Evolutionary conservation across 2,329 filamentous ascomycete species (phyloP), one percentile per base, ranked within the genome.

Genomic region (Nannizzia gypsea): DNA sequence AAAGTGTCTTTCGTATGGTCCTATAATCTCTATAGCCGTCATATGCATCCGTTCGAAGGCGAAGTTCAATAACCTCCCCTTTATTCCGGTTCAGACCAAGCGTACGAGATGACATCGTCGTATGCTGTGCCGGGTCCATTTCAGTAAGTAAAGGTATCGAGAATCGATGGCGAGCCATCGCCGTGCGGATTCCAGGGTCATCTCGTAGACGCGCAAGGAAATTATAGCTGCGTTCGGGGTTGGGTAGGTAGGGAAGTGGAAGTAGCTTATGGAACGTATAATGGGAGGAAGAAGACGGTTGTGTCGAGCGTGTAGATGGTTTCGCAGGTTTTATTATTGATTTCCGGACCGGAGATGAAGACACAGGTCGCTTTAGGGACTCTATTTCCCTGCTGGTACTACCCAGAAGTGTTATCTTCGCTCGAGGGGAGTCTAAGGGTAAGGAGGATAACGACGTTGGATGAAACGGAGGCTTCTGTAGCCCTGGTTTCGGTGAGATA

Each of bases 21-120:
- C 87, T 86, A 75, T 97, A 99, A 70, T 96, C 90, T 40, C 93
- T 78, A 69, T 96, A 97, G 0, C 93, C 93, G 71, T 96, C 90
- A 70, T 93, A 90, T 2, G 88, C 89, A 74, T 99, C 93, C 1
- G 93, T 97, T n/a, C 93, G 80, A 38, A 99, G 75, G 0, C 93
- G 80, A 63, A 99, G 74, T 78, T 97, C 91, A 60, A 99, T 96
- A 0, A 90, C 89, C 72, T 96, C 87, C 62, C 93, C 93, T 2
- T 79, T 74, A 69, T 97, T 96, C 9, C 90, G 80, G 70, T 99
- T 99, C 44, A 97, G 72, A 0, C 93, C 93, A 0, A 97, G 75
- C 1, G 89, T 91, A 50, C 89, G 81, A 56, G 85, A 85, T n/a
- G 93, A 87, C 68, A 89, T 86, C 2, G 83, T 88, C 0, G 91